Conservation (phyloP, 2,329 filamentous ascomycete species). For the Capronia coronata region DNA sequence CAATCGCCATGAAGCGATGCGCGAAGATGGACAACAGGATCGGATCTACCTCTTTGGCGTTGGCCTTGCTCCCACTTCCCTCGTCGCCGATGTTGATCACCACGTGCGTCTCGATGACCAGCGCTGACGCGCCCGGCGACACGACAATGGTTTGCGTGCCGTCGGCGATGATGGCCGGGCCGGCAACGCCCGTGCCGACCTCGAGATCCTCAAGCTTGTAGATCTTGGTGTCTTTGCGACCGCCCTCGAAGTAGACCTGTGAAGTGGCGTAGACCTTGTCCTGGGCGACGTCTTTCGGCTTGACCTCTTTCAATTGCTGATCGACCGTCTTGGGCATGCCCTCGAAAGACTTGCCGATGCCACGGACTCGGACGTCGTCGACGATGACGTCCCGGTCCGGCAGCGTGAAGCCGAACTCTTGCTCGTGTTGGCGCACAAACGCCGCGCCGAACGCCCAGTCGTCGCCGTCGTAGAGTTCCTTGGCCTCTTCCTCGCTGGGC, state of each 20-base stretch:
- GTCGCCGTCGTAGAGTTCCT: constrained; percentile 55
- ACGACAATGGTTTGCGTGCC: constrained; percentile 80
- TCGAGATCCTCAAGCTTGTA: constrained; percentile 72
- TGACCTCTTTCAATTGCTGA: constrained; percentile 67
- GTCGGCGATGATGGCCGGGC: constrained; percentile 77
- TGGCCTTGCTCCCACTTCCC: constrained; percentile 27
- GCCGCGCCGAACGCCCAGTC: constrained; percentile 78
- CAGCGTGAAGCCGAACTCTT: constrained; percentile 88
- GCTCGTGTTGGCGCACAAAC: constrained; percentile 79
- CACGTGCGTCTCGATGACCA: constrained; percentile 79
- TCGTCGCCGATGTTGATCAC: constrained; percentile 71
- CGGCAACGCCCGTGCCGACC: constrained; percentile 65
- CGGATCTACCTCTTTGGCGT: constrained; percentile 39
- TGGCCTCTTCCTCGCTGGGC: constrained; percentile 57
- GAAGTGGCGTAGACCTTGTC: constrained; percentile 60
- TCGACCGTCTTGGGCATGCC: constrained; percentile 76
- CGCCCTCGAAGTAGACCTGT: constrained; percentile 77
- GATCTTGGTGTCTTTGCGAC: constrained; percentile 68
- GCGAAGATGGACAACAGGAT: constrained; percentile 51
- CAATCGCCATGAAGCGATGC: constrained; percentile 54
- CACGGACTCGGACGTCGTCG: constrained; percentile 80
- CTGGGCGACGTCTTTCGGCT: constrained; percentile 51
- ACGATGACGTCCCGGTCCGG: constrained; percentile 80
- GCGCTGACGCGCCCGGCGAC: constrained; percentile 66
- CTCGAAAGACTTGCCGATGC: constrained; percentile 81